Conservation (phyloP, 106 monocot genomes). For the Allium cepa region DNA sequence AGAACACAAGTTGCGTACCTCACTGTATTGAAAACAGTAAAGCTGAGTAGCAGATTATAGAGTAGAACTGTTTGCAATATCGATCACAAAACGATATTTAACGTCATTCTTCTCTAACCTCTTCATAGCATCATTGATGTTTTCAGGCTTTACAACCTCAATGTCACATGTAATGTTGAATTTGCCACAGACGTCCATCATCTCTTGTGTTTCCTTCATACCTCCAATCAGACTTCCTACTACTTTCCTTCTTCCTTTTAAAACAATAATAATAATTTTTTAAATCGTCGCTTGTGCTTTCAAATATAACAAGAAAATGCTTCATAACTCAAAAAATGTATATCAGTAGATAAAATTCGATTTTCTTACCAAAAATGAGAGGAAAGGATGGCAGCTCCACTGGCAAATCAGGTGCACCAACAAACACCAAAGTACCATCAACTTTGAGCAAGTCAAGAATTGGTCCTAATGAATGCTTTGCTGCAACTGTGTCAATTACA, state of each 20-base stretch:
- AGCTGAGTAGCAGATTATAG: no score
- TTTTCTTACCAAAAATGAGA: conserved; percentile 41
- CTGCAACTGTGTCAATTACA: conserved; percentile 62
- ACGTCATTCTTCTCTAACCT: conserved; percentile 68
- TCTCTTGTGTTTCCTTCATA: conserved; percentile 90
- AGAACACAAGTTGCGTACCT: no score
- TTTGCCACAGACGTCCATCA: conserved; percentile 68
- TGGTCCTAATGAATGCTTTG: conserved; percentile 51
- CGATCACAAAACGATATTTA: conserved; percentile 74
- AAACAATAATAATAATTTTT: neutral
- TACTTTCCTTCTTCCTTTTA: conserved; percentile 38
- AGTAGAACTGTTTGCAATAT: conserved; percentile 17
- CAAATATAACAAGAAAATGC: no score
- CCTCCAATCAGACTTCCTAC: conserved; percentile 73
- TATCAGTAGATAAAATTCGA: no score
- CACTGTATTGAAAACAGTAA: no score
- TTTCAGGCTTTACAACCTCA: conserved; percentile 43
- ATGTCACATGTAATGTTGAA: conserved; percentile 70
- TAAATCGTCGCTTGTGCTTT: neutral
- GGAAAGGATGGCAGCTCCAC: conserved; percentile 63
- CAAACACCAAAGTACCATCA: conserved; percentile 45
- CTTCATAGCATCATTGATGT: conserved; percentile 58
- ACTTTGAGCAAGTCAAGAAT: conserved; percentile 60
- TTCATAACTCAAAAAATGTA: no score
- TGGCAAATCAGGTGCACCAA: conserved; percentile 60